Conservation (phyloP, 352 stramenopile species). For the Phytophthora cactorum region DNA sequence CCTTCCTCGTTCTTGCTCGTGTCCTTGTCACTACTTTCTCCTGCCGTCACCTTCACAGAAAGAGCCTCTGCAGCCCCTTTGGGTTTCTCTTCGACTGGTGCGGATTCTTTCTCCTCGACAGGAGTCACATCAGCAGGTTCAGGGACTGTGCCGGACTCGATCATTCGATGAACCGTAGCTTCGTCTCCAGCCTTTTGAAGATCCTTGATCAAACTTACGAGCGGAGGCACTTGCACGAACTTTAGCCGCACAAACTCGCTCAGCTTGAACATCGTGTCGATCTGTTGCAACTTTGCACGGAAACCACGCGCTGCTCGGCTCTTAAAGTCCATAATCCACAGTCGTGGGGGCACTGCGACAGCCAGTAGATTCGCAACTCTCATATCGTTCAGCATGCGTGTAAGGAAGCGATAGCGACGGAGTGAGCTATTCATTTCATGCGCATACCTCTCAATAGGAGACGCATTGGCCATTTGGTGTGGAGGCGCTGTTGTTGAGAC, state of each 20-base stretch:
- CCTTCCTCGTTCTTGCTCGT: constrained; percentile 2
- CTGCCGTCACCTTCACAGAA: not conserved
- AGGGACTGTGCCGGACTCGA: constrained; percentile 42
- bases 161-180: constrained; percentile 41
- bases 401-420: constrained; percentile 53
- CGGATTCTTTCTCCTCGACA: not conserved
- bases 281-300: constrained; percentile 60
- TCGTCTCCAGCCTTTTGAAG: constrained; percentile 45
- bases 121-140: constrained; percentile 1
- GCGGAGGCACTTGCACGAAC: constrained; percentile 35
- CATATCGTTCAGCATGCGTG: constrained; percentile 56
- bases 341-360: constrained; percentile 30
- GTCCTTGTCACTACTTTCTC: constrained; percentile 2
- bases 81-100: constrained; percentile 5
- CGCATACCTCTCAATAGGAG: constrained; percentile 44
- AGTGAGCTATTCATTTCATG: constrained; percentile 43
- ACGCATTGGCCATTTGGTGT: constrained; percentile 28
- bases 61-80: not conserved
- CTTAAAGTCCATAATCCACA: constrained; percentile 42
- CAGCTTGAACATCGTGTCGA: constrained; percentile 72
- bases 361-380: constrained; percentile 31
- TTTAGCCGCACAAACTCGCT: constrained; percentile 46
- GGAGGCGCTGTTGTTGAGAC: constrained; percentile 19
- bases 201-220: constrained; percentile 49
- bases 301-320: constrained; percentile 52